Base-by-base conservation (phyloP, 2,329 filamentous ascomycete species). In the Dothideomycetidae sp. region DNA sequence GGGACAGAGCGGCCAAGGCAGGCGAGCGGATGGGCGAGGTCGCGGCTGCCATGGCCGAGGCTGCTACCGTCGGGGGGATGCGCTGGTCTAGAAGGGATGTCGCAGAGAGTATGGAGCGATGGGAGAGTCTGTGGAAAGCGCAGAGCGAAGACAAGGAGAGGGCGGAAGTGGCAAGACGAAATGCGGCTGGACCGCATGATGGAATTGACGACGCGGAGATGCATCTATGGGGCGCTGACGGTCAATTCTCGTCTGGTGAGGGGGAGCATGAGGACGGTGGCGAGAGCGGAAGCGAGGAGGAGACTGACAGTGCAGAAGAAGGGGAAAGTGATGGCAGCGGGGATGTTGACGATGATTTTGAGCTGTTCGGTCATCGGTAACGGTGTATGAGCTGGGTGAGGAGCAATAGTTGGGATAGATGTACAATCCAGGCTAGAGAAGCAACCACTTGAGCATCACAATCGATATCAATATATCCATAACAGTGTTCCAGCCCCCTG, bases 11-110 rank as follows among this genome's bases (percentile, higher is more conserved):
- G 15, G 30, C 30, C 11, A 32, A 42, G 16, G 47, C 46, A 13
- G 41, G 46, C 5, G 54, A 57, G 31, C 43, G 54, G 30, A 56
- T 54, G 41, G 49, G 55, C 21, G 61, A 49, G 29, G 50, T 36
- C 18, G 50, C 36, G 42, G 65, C 63, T 33, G 66, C 62, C 29
- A 15, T 36, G 12, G 31, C 31, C 19, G 31, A 11, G 11, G 31
- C 31, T 33, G 31, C 31, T 18, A 16, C 31, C 19, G 28, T 28
- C 11, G 38, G 14, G 10, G 38, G 38, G 28, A 23, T 19, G 15
- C 16, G 31, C 26, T 36, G 28, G 29, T 23, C 23, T 18, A 15
- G 34, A 4, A n/a, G 29, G 15, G 33, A 36, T 18, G 39, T 33
- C 13, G 39, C 35, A 13, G 38, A 34, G 18, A 33, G 38, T 14